phyloP scores from a whole-genome alignment of 441 rosid genomes.

The Rhodomyrtus psidioides region DNA sequence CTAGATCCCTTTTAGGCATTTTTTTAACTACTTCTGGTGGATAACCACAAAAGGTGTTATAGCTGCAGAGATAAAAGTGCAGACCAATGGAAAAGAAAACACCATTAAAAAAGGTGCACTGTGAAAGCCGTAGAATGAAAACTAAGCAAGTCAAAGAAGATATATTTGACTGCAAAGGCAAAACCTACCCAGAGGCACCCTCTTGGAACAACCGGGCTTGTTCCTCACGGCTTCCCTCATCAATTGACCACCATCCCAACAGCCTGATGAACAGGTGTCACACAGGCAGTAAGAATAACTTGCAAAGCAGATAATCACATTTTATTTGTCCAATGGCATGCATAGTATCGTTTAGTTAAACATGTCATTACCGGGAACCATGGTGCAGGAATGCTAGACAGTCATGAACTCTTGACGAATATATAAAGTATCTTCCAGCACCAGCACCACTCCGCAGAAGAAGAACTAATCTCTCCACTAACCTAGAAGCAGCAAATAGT shows the following conservation, averaged over 20 bases:
- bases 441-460: constrained; percentile 53
- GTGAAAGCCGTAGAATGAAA: background rate
- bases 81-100: background rate
- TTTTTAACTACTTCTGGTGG: constrained; percentile 94
- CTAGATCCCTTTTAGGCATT: constrained; percentile 92
- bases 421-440: constrained; percentile 60
- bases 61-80: constrained; percentile 33
- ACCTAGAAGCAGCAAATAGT: constrained; percentile 63
- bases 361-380: constrained; percentile 72
- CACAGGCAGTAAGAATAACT: constrained; percentile 1
- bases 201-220: constrained; percentile 79
- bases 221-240: constrained; percentile 91
- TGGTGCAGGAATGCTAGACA: constrained; percentile 87
- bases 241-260: constrained; percentile 99
- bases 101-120: background rate
- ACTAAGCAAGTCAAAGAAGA: background rate
- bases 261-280: constrained; percentile 33
- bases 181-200: constrained; percentile 50
- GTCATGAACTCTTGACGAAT: constrained; percentile 67
- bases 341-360: background rate
- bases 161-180: background rate
- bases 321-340: background rate
- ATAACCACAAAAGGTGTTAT: constrained; percentile 89
- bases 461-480: constrained; percentile 65
- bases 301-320: background rate